Evolutionary conservation across 306 rosid genomes (phyloP), one percentile per base, ranked within the genome.

Genomic region (Prunus kanzakura): DNA sequence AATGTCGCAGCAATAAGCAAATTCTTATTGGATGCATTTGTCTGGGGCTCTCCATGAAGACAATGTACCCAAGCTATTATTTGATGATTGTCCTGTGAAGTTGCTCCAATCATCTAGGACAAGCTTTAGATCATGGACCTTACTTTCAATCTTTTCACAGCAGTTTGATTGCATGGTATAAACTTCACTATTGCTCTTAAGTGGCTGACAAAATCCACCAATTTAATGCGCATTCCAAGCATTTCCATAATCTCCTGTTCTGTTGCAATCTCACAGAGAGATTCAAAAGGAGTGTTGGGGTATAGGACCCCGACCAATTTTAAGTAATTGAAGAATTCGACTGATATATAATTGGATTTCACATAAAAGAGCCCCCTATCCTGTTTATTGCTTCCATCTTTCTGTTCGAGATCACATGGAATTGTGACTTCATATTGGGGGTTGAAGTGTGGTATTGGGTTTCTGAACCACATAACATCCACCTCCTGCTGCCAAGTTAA

Each of bases 391-490:
- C 6, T n/a, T 68, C 46, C 46, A 0, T 29, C 27, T 64, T 74
- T 58, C 27, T 45, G 77, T 46, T 73, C 73, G 12, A n/a, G 14
- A 52, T 60, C 69, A 29, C 90, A 89, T 35, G 87, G 81, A 51
- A 89, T 82, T 46, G 88, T 71, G 79, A 88, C 58, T 61, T 78
- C 86, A 1, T 27, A 0, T 0, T 0, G 0, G 11, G 73, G 45
- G 63, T 74, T 9, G 14, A 85, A 76, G 15, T 87, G 69, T 69
- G n/a, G 1, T 23, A 89, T n/a, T 29, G 91, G 93, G 67, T 79
- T 85, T 67, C 84, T 83, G 32, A 89, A 80, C 93, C 93, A 89
- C 68, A 85, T 66, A 12, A 85, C 87, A 78, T 89, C 93, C 46
- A 82, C 86, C 70, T 85, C 89, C 91, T 89, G 88, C 82, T 72